A percentile compares a stretch with the other conserved stretches of the same genome.
These are phyloP conservation scores for Rhodotorula sphaerocarpa DNA, from an alignment of 768 basidiomycete species.

Conservation along the genomic window DNA sequence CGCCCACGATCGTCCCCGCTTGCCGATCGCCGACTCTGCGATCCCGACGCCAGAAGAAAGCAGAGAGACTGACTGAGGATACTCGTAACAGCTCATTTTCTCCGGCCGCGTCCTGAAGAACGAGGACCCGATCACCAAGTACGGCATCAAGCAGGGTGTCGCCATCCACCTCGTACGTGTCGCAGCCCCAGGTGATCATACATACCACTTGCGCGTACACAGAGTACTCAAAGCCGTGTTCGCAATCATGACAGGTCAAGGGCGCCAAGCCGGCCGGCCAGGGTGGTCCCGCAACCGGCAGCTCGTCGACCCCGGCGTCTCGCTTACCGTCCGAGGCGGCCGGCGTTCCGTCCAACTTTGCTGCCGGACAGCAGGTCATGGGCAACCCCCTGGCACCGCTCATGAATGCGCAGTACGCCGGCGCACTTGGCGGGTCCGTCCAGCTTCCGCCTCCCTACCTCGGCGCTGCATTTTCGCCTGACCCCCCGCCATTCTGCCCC, in stretches of 20 bases:
- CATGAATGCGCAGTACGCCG: conserved; percentile 37
- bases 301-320: conserved; percentile 72
- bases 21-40: background rate
- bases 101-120: conserved; percentile 56
- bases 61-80: too few relatives aligned
- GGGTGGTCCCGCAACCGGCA: background rate
- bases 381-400: conserved; percentile 40
- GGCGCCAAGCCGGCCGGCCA: conserved; percentile 17
- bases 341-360: conserved; percentile 44
- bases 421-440: conserved; percentile 46
- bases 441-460: background rate
- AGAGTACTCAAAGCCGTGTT: too few relatives aligned
- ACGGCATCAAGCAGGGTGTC: conserved; percentile 27
- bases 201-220: too few relatives aligned
- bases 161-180: conserved; percentile 27
- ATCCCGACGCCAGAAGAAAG: too few relatives aligned
- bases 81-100: conserved; percentile 66
- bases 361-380: conserved; percentile 58
- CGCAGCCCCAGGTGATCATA: too few relatives aligned
- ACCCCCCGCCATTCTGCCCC: background rate
- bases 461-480: background rate
- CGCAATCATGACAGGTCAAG: conserved; percentile 28
- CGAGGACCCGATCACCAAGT: conserved; percentile 15
- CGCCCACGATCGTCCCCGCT: background rate
- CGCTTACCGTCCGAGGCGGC: conserved; percentile 47